These are phyloP conservation scores for Phoma sp. DNA, from an alignment of 2,329 filamentous ascomycete species.

Conservation along the genomic window DNA sequence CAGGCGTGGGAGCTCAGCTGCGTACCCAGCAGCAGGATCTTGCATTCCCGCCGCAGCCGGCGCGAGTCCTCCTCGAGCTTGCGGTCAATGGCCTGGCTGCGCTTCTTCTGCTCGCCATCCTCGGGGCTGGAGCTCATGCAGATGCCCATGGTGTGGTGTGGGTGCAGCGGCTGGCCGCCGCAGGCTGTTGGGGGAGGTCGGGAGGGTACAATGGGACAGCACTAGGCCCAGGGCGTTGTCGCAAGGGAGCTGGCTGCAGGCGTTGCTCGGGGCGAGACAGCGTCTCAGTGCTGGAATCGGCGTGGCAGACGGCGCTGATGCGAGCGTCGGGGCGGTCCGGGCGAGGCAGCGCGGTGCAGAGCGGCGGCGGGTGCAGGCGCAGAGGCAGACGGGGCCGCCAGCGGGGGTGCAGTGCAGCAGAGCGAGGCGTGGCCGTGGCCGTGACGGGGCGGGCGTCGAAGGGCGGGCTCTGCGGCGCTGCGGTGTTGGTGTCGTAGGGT, in stretches of 20 bases:
- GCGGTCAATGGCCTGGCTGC: conserved; percentile 94
- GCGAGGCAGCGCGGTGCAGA: conserved; percentile 8
- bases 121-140: conserved; percentile 91
- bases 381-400: conserved; percentile 16
- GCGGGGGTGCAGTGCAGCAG: conserved; percentile 22
- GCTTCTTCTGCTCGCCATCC: conserved; percentile 92
- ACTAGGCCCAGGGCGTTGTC: conserved; percentile 44
- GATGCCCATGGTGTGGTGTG: conserved; percentile 74
- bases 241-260: conserved; percentile 25
- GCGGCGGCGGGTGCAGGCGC: conserved; percentile 4
- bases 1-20: conserved; percentile 15
- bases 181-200: conserved; percentile 30
- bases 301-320: conserved; percentile 33
- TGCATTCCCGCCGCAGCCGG: conserved; percentile 94
- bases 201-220: conserved; percentile 27
- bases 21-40: conserved; percentile 92
- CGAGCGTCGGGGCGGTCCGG: conserved; percentile 31
- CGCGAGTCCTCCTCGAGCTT: conserved; percentile 93
- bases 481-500: conserved; percentile 6
- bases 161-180: conserved; percentile 40
- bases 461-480: not conserved
- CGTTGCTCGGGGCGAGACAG: conserved; percentile 28
- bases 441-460: not conserved
- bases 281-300: conserved; percentile 27
- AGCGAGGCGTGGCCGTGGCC: not conserved